Conservation (phyloP, 345 rosid species). For the Orychophragmus violaceus region DNA sequence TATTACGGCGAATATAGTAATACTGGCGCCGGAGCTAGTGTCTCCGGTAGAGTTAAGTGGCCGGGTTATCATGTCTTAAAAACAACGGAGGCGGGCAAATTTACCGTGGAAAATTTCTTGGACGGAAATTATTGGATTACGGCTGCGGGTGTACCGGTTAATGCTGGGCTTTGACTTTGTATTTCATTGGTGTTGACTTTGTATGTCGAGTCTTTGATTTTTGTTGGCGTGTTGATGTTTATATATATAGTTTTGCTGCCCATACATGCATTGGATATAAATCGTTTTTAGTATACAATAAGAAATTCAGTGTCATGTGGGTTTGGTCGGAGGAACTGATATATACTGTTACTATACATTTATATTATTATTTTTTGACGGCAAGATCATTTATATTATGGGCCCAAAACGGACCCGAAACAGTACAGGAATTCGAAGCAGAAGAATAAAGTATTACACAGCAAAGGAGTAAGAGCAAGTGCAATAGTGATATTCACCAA, state of each 20-base stretch:
- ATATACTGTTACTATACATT: neutral
- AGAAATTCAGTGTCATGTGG: neutral
- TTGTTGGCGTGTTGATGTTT: slow-evolving; percentile 14
- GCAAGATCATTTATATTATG: too few relatives aligned
- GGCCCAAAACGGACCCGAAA: too few relatives aligned
- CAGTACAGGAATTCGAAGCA: too few relatives aligned
- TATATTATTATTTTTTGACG: too few relatives aligned
- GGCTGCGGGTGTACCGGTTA: slow-evolving; percentile 64
- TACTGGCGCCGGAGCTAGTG: slow-evolving; percentile 52
- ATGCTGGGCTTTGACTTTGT: slow-evolving; percentile 40
- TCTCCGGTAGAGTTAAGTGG: slow-evolving; percentile 70
- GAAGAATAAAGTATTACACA: too few relatives aligned
- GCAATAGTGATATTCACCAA: too few relatives aligned
- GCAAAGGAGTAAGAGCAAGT: too few relatives aligned
- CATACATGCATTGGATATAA: neutral
- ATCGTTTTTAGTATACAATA: slow-evolving; percentile 5
- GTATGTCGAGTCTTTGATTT: neutral
- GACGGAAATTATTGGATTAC: slow-evolving; percentile 70
- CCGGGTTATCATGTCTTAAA: slow-evolving; percentile 46
- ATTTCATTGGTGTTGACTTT: neutral
- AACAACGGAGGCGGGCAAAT: slow-evolving; percentile 49
- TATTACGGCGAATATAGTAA: slow-evolving; percentile 82
- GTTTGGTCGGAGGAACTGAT: neutral
- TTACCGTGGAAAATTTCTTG: slow-evolving; percentile 63
- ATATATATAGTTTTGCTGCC: neutral